These are phyloP conservation scores for Thalia dealbata DNA, from an alignment of 176 grass and related monocot genomes.

Conservation along the genomic window DNA sequence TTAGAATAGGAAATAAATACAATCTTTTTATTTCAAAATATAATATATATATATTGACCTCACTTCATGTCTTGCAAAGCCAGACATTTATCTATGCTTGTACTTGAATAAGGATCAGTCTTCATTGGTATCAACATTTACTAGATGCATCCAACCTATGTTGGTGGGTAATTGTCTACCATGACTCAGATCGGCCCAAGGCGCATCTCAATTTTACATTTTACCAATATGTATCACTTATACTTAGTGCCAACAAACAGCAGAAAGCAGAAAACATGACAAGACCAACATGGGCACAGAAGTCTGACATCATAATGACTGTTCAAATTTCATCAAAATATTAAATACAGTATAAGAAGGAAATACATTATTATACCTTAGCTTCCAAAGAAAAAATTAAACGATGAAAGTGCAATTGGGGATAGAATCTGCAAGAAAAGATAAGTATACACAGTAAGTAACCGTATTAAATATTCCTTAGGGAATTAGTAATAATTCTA, in stretches of 20 bases:
- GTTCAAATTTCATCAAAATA: not conserved
- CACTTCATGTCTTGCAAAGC: too few relatives aligned
- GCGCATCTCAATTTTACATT: too few relatives aligned
- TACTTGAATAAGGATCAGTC: too few relatives aligned
- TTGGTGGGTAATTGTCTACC: too few relatives aligned
- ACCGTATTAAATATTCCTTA: not conserved
- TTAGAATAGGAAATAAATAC: too few relatives aligned
- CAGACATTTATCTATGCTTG: too few relatives aligned
- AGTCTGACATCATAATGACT: not conserved
- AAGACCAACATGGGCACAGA: not conserved
- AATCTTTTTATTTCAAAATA: too few relatives aligned
- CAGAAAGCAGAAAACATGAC: not conserved
- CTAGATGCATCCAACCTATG: too few relatives aligned
- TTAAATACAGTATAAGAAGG: not conserved
- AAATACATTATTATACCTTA: slow-evolving; percentile 30
- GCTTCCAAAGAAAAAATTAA: slow-evolving; percentile 68
- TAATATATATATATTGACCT: too few relatives aligned
- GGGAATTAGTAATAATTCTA: not conserved
- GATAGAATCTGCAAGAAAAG: slow-evolving; percentile 62
- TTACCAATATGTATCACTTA: too few relatives aligned
- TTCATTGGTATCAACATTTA: too few relatives aligned
- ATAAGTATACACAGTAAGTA: not conserved
- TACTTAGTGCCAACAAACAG: not conserved
- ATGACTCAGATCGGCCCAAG: too few relatives aligned
- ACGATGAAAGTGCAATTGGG: slow-evolving; percentile 46